A percentile compares a stretch with the other conserved stretches of the same genome.
These are phyloP conservation scores for Trichophyton equinum DNA, from an alignment of 2,329 filamentous ascomycete species.

Conservation along the genomic window DNA sequence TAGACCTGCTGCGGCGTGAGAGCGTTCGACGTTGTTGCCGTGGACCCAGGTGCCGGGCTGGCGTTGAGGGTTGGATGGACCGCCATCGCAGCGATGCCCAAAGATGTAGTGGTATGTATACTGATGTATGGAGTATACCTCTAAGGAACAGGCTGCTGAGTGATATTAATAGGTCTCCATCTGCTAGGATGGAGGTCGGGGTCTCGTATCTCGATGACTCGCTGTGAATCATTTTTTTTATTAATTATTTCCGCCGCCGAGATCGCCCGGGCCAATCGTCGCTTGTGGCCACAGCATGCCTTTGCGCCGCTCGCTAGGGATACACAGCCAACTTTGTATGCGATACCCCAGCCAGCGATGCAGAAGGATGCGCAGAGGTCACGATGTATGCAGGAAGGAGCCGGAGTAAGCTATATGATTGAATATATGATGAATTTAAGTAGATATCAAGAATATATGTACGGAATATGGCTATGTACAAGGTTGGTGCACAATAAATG, in stretches of 20 bases:
- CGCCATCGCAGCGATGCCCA: conserved; percentile 24
- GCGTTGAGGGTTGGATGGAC: conserved; percentile 29
- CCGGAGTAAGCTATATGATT: background rate
- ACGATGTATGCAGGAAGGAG: no score
- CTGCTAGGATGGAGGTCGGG: background rate
- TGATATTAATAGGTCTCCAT: background rate
- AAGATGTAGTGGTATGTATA: no score
- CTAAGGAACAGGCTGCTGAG: background rate
- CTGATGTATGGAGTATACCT: no score
- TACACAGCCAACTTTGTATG: background rate
- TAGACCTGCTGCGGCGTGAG: conserved; percentile 33
- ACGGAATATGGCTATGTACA: background rate
- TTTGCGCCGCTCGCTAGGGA: background rate
- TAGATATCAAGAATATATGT: background rate
- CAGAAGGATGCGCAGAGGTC: background rate
- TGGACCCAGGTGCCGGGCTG: background rate
- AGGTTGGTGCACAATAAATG: background rate
- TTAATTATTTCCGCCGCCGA: background rate
- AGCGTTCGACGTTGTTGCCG: conserved; percentile 14
- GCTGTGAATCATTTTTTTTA: background rate
- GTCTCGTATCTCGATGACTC: background rate
- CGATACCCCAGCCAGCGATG: background rate
- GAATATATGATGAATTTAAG: background rate
- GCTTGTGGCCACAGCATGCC: background rate
- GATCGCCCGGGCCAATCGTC: background rate